Conservation (phyloP, 2,329 filamentous ascomycete genomes). For the Aspergillus sp. region DNA sequence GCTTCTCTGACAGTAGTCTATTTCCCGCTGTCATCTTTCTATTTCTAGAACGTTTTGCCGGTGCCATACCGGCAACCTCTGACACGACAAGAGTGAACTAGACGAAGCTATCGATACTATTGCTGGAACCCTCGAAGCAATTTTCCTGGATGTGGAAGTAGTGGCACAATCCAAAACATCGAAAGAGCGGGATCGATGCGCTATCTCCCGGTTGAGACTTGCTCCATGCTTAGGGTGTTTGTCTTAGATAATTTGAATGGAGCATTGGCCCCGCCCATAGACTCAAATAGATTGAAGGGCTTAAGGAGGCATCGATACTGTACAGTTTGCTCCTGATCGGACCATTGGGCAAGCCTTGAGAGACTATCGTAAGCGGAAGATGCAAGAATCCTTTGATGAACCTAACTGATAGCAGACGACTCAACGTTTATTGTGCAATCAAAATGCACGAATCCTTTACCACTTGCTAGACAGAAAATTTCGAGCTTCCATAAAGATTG, state of each 20-base stretch:
- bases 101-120: background rate
- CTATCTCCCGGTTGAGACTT: background rate
- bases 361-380: background rate
- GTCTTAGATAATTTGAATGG: background rate
- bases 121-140: background rate
- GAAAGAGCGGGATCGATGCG: slow-evolving; percentile 1
- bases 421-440: background rate
- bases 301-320: background rate
- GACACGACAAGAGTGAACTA: background rate
- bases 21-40: background rate
- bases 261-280: background rate
- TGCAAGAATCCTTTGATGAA: background rate
- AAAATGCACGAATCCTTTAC: background rate
- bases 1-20: background rate
- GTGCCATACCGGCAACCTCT: background rate
- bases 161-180: slow-evolving; percentile 1
- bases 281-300: slow-evolving; percentile 3
- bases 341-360: background rate
- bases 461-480: background rate
- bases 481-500: background rate
- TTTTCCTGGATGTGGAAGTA: background rate
- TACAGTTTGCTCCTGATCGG: background rate
- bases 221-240: slow-evolving; percentile 1
- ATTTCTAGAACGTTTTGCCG: slow-evolving; percentile 1
- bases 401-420: background rate